A percentile compares a stretch with the other conserved stretches of the same genome.
Evolutionary conservation across 169 alveolate genomes (phyloP).

Genomic region (Eimeria necatrix): DNA sequence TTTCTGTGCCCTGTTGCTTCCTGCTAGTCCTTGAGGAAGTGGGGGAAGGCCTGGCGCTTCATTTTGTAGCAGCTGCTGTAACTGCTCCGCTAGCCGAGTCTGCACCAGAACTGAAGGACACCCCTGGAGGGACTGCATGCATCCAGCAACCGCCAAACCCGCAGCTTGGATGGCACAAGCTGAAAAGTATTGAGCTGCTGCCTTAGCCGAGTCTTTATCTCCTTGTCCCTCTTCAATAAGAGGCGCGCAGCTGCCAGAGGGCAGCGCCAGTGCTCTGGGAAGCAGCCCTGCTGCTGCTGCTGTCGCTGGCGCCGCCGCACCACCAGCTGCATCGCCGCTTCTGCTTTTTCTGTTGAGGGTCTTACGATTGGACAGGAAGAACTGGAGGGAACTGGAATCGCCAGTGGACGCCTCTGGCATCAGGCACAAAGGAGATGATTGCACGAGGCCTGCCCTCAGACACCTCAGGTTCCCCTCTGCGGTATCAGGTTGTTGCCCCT

Average conservation of each 20-base stretch:
- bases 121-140: slow-evolving; percentile 54
- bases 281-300: neutral
- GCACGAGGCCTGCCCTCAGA: neutral
- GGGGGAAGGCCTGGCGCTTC: neutral
- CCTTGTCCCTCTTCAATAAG: neutral
- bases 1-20: neutral
- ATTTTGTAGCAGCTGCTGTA: neutral
- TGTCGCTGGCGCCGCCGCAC: neutral
- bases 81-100: neutral
- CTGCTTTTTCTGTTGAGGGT: neutral
- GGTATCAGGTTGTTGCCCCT: neutral
- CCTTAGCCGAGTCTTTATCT: slow-evolving; percentile 9
- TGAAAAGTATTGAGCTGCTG: slow-evolving; percentile 47
- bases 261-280: neutral
- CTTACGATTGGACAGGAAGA: neutral
- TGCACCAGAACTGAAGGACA: slow-evolving; percentile 10
- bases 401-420: neutral
- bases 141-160: slow-evolving; percentile 43
- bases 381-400: slow-evolving; percentile 2
- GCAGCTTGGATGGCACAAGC: slow-evolving; percentile 59
- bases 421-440: neutral
- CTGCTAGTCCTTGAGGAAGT: neutral
- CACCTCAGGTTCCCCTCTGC: neutral
- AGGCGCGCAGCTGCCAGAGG: neutral
- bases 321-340: neutral